A percentile compares a stretch with the other conserved stretches of the same genome.
These are phyloP conservation scores for Plasmodium berghei DNA, from an alignment of 169 alveolate species.

Conservation along the genomic window DNA sequence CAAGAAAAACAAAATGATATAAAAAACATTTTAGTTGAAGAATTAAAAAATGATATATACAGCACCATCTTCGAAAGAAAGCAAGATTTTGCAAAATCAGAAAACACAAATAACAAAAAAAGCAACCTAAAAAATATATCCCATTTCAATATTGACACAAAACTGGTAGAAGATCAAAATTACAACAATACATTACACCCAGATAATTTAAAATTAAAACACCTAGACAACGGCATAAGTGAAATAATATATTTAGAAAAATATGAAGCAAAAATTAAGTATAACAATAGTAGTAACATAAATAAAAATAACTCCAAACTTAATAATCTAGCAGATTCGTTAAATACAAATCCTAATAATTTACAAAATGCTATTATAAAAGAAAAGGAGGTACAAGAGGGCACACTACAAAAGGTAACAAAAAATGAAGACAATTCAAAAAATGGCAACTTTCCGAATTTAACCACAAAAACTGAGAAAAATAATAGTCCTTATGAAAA, in stretches of 20 bases:
- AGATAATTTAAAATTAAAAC: not conserved
- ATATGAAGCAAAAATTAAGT: too few relatives aligned
- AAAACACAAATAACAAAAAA: not conserved
- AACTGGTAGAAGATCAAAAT: not conserved
- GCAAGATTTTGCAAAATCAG: not conserved
- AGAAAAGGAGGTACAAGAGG: not conserved
- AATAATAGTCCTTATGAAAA: not conserved
- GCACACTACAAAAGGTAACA: not conserved
- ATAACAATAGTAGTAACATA: too few relatives aligned
- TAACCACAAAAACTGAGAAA: not conserved
- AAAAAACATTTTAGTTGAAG: slow-evolving; percentile 14
- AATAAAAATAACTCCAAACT: too few relatives aligned
- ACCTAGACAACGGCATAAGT: too few relatives aligned
- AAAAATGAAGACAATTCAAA: not conserved
- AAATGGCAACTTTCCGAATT: not conserved
- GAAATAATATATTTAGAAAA: too few relatives aligned
- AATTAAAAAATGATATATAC: slow-evolving; percentile 37
- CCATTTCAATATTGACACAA: not conserved
- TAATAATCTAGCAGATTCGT: too few relatives aligned
- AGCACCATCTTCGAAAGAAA: not conserved
- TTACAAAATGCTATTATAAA: not conserved
- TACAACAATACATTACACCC: not conserved
- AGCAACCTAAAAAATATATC: slow-evolving; percentile 1
- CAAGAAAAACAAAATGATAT: not conserved
- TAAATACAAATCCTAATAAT: too few relatives aligned